Conservation (phyloP, 495 filamentous ascomycete genomes). For the Lasiosphaeriaceae sp. region DNA sequence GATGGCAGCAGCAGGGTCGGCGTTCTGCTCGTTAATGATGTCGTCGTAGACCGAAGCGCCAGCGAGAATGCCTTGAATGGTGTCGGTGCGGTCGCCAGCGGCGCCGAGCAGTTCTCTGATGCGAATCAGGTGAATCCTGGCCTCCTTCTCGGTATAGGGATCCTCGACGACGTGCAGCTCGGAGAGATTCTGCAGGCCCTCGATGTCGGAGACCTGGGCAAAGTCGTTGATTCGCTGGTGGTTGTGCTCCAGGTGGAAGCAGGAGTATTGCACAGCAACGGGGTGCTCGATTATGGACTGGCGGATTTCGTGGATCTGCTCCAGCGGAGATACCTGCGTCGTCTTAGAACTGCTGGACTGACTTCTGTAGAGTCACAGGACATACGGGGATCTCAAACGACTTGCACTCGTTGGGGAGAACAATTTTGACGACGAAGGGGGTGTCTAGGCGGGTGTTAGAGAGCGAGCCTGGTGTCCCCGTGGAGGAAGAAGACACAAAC, state of each 20-base stretch:
- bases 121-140: slow-evolving; percentile 86
- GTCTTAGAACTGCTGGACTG: slow-evolving; percentile 21
- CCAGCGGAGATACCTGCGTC: slow-evolving; percentile 79
- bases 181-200: slow-evolving; percentile 70
- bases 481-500: neutral
- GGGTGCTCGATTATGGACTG: slow-evolving; percentile 94
- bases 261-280: slow-evolving; percentile 93
- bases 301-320: slow-evolving; percentile 95
- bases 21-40: slow-evolving; percentile 42
- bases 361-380: slow-evolving; percentile 9
- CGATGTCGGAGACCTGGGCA: slow-evolving; percentile 84
- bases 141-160: slow-evolving; percentile 98
- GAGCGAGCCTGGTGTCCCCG: neutral
- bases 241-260: slow-evolving; percentile 93
- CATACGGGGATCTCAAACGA: slow-evolving; percentile 80
- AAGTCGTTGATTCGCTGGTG: slow-evolving; percentile 90
- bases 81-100: slow-evolving; percentile 81
- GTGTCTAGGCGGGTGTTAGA: slow-evolving; percentile 53
- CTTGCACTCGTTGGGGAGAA: slow-evolving; percentile 74
- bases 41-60: slow-evolving; percentile 83
- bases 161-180: slow-evolving; percentile 84
- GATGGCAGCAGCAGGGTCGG: slow-evolving; percentile 47
- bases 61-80: slow-evolving; percentile 80
- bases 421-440: slow-evolving; percentile 60
- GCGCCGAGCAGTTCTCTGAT: slow-evolving; percentile 91